Base-by-base conservation (phyloP, 768 basidiomycete species). In the Paxillus rubicundulus region DNA sequence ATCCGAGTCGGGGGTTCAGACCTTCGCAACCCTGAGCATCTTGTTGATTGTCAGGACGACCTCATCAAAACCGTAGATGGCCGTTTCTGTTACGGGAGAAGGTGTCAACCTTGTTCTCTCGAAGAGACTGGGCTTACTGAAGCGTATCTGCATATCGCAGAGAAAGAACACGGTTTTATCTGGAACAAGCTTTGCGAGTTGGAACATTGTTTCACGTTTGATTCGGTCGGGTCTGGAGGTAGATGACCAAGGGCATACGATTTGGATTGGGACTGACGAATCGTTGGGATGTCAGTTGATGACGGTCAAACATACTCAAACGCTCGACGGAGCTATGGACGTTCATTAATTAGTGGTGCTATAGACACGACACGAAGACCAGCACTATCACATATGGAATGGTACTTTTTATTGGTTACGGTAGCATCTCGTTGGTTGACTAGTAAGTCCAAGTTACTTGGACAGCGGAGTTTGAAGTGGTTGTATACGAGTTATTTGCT, bases 141-240 rank as follows among this genome's bases (percentile, higher is more conserved):
- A 87, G 56, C 81, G 79, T 8, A 79, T 74, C 70, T 95, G 93
- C 2, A 95, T 70, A 67, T 96, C 94, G 66, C 93, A 97, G 24
- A 92, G 72, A 52, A 95, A 80, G 74, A 96, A 82, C 44, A 87
- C 63, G 14, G 81, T 71, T 17, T 60, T 59, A 3, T 56, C 59
- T 37, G 66, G 85, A 70, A 58, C 70, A 60, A 69, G 70, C 50
- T 62, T 74, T 16, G 61, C 59, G 34, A 66, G 72, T 59, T 37
- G 27, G 18, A 50, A 63, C 70, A 66, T 69, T n/a, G 37, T 45
- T 21, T 27, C 24, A n/a, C 16, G 9, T 32, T 14, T 6, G 30
- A 34, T 46, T 46, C n/a, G 17, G 40, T 3, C 18, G 18, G 40
- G 12, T 1, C 43, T 59, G 34, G 34, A 20, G 16, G 32, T 20